Percentiles rank a stretch among this genome's conserved stretches.
Conservation (phyloP, 2,329 filamentous ascomycete genomes). For the Aureobasidium uvarum region DNA sequence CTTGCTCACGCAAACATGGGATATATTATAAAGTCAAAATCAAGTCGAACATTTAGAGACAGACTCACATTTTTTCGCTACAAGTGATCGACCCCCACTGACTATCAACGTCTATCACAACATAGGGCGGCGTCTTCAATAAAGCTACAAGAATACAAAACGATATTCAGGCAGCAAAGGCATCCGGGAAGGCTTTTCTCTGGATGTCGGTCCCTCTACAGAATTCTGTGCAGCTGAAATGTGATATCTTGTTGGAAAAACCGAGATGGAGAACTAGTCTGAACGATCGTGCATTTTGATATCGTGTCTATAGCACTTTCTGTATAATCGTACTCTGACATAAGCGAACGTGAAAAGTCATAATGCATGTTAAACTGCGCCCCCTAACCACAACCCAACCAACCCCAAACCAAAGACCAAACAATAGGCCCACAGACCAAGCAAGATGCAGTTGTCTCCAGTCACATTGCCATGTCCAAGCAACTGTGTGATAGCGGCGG, state of each 20-base stretch:
- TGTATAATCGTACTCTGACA: background rate
- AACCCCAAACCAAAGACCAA: background rate
- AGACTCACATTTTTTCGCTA: background rate
- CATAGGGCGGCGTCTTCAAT: too few relatives aligned
- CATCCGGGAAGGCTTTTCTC: too few relatives aligned
- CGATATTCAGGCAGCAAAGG: too few relatives aligned
- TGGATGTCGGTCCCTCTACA: background rate
- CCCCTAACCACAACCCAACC: background rate
- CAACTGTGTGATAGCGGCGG: background rate
- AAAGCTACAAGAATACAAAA: too few relatives aligned
- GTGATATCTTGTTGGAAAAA: too few relatives aligned
- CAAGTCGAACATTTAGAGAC: background rate
- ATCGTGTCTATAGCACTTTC: background rate
- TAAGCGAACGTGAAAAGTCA: slow-evolving; percentile 15
- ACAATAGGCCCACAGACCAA: background rate
- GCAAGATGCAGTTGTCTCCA: background rate
- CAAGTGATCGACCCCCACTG: too few relatives aligned
- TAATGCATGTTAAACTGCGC: background rate
- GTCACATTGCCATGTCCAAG: background rate
- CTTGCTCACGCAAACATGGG: background rate
- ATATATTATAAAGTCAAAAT: background rate
- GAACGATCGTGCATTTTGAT: background rate
- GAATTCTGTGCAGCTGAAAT: background rate
- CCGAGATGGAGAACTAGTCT: background rate
- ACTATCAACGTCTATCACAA: too few relatives aligned